Percentiles rank a stretch among this genome's conserved stretches.
Evolutionary conservation across 306 rosid species (phyloP).

Genomic region (Arachis stenosperma): DNA sequence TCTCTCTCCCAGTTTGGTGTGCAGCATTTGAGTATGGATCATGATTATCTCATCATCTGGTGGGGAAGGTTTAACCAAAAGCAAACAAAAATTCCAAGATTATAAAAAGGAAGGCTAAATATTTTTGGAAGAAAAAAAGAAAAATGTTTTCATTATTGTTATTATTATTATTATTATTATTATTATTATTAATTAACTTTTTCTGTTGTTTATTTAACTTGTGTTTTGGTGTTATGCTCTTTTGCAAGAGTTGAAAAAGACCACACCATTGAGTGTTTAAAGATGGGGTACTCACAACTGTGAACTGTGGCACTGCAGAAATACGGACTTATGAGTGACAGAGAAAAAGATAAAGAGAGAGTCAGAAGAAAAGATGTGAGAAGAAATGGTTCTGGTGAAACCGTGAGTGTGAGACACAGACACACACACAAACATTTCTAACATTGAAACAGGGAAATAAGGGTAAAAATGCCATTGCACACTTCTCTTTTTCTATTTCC

Average conservation of each 20-base stretch:
- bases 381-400: conserved; percentile 35
- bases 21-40: conserved; percentile 69
- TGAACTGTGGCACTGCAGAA: conserved; percentile 45
- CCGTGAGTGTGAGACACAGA: conserved; percentile 16
- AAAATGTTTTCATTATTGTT: not conserved
- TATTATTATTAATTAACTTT: not conserved
- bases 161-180: not conserved
- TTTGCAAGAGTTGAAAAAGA: conserved; percentile 69
- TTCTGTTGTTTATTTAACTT: not conserved
- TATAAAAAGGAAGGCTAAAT: conserved; percentile 19
- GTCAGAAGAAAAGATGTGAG: conserved; percentile 20
- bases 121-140: not conserved
- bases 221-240: conserved; percentile 18
- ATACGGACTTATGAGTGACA: conserved; percentile 46
- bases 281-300: conserved; percentile 44
- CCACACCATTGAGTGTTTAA: conserved; percentile 51
- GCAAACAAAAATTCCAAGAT: conserved; percentile 60
- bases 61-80: conserved; percentile 65
- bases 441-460: not conserved
- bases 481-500: not conserved
- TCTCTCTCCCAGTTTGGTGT: conserved; percentile 46
- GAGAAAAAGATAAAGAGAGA: conserved; percentile 35
- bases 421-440: conserved; percentile 7
- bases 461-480: conserved; percentile 29
- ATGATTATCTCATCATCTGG: conserved; percentile 92